Evolutionary conservation across 805 yeast species (phyloP), one percentile per base, ranked within the genome.

Genomic region (Starmerella kuoi): DNA sequence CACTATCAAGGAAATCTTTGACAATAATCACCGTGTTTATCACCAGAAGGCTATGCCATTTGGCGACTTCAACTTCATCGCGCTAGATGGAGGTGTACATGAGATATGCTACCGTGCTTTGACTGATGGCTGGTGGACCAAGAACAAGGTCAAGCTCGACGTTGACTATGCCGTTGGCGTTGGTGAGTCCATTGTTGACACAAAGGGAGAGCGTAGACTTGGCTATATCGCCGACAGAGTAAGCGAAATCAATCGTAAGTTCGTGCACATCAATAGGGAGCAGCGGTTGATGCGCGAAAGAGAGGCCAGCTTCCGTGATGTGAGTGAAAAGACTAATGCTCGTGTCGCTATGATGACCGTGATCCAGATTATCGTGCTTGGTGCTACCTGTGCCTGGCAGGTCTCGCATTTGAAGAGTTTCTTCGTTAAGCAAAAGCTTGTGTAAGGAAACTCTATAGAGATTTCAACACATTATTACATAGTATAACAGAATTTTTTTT

Each of bases 381-480:
- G 72, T 8, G 72, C 67, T 14, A 76, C 87, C 7, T 81, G 95
- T 54, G 69, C 68, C 31, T 74, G 82, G 70, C 95, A 86, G 64
- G 63, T 86, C 59, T 69, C 70, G 41, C 86, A 81, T 55, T 70
- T 86, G 63, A 80, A 80, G 63, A 63, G 76, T 32, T 84, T 85
- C 72, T 85, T 85, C 59, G 78, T 83, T 47, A 85, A 84, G 64
- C 94, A 85, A 59, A 86, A 86, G 65, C 74, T 84, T 46, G 77
- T 85, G 17, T 83, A 66, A 43, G n/a, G 32, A 6, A 14, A 8
- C 15, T 15, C 21, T 15, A n/a, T n/a, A n/a, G n/a, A n/a, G n/a
- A n/a, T n/a, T n/a, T n/a, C n/a, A n/a, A n/a, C n/a, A n/a, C n/a
- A n/a, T n/a, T n/a, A n/a, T n/a, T n/a, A n/a, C n/a, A n/a, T n/a